phyloP scores from a whole-genome alignment of 768 basidiomycete genomes.

The Cystofilobasidium macerans region DNA sequence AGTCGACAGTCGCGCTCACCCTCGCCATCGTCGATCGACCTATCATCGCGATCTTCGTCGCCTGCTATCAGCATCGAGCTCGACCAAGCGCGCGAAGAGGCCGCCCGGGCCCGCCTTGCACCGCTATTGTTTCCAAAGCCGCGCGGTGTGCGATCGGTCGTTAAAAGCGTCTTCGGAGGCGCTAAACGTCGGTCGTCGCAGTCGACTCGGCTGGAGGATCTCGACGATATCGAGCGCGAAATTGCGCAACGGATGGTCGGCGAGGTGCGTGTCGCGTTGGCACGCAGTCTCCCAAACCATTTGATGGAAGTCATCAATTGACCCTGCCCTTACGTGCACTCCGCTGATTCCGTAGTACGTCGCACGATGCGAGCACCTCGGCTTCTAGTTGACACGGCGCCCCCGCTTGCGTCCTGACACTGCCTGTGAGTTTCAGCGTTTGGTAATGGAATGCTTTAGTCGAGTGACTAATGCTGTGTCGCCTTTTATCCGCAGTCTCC shows the following conservation, averaged over 20 bases:
- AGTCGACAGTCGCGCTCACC: no score
- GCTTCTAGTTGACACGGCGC: background rate
- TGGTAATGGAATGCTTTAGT: no score
- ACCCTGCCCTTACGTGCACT: background rate
- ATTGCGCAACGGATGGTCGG: background rate
- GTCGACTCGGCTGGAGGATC: background rate
- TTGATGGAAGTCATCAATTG: background rate
- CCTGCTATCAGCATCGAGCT: no score
- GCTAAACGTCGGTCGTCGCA: background rate
- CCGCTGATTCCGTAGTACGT: background rate
- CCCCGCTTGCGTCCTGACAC: no score
- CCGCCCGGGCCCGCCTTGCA: background rate
- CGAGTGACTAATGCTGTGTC: no score
- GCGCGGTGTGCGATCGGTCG: background rate
- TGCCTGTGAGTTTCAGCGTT: background rate
- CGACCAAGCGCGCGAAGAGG: background rate
- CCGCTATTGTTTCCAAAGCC: background rate
- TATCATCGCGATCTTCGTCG: no score
- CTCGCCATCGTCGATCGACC: no score
- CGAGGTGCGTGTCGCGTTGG: background rate
- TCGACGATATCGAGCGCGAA: background rate
- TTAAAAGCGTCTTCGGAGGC: background rate
- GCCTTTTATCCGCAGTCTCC: no score
- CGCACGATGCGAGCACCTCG: background rate
- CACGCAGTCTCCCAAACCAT: background rate